Evolutionary conservation across 108 stramenopile species (phyloP).

Genomic region (Conticribra guillardii): DNA sequence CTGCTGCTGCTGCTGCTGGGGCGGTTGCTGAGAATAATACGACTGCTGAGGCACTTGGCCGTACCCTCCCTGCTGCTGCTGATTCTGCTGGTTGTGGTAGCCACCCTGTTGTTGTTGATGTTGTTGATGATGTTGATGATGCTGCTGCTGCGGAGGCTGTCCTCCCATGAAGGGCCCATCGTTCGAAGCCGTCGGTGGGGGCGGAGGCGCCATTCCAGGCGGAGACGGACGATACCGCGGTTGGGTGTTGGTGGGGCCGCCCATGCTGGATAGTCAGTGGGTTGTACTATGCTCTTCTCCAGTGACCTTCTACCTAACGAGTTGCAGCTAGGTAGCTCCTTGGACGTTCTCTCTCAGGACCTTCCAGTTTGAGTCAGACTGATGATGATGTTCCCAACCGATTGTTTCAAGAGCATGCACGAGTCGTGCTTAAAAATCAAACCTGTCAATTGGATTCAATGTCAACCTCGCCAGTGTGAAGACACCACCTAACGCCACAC

Average conservation of each 20-base stretch:
- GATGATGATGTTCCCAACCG: too few relatives aligned
- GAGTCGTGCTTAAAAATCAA: too few relatives aligned
- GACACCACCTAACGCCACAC: too few relatives aligned
- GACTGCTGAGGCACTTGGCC: constrained; percentile 7
- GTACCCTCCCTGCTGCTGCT: constrained; percentile 8
- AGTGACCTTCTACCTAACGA: too few relatives aligned
- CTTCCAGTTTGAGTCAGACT: too few relatives aligned
- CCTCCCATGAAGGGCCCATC: neutral
- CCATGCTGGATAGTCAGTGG: too few relatives aligned
- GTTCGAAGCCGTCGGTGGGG: constrained; percentile 25
- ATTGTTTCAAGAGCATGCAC: too few relatives aligned
- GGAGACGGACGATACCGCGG: constrained; percentile 48
- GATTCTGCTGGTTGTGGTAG: neutral
- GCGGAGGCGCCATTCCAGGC: constrained; percentile 44
- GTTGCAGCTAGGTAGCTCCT: too few relatives aligned
- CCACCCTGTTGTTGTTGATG: constrained; percentile 22
- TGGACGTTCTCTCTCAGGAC: too few relatives aligned
- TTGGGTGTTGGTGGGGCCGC: constrained; percentile 46
- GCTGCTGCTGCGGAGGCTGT: constrained; percentile 29
- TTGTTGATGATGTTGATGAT: constrained; percentile 1
- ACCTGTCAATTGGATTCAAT: too few relatives aligned
- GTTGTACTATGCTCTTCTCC: too few relatives aligned
- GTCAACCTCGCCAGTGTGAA: too few relatives aligned
- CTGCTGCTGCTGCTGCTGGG: constrained; percentile 31
- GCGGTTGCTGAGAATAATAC: constrained; percentile 26